These are phyloP conservation scores for Cryphonectria japonica DNA, from an alignment of 2,329 filamentous ascomycete species.

Conservation along the genomic window DNA sequence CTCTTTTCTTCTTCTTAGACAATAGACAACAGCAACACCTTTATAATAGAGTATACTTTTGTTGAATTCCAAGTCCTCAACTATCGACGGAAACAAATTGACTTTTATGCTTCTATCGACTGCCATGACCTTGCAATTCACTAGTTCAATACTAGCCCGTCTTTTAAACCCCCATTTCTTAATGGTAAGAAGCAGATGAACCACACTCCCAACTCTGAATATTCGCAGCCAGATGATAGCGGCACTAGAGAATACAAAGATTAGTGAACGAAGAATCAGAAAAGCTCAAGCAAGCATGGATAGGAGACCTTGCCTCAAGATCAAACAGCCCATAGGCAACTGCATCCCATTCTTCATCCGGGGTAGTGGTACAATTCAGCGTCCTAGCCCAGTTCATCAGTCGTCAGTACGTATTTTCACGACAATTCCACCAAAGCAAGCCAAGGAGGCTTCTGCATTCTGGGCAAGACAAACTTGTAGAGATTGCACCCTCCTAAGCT, in stretches of 20 bases:
- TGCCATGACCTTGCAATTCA: neutral
- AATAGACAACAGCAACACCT: neutral
- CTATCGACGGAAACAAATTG: too few relatives aligned
- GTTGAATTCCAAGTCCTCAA: neutral
- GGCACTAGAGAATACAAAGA: neutral
- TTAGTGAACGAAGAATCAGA: neutral
- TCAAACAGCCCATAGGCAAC: constrained; percentile 2
- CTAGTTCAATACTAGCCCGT: neutral
- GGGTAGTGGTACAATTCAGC: constrained; percentile 1
- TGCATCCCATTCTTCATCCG: constrained; percentile 1
- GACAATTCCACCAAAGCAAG: too few relatives aligned
- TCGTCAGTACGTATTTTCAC: neutral
- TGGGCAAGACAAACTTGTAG: constrained; percentile 6
- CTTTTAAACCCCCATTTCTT: neutral
- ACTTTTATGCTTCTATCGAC: neutral
- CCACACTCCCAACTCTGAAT: constrained; percentile 10
- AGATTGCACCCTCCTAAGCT: constrained; percentile 5
- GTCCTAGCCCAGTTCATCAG: neutral
- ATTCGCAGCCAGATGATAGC: constrained; percentile 9
- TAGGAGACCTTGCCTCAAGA: neutral
- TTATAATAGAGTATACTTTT: neutral
- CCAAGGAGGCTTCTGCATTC: too few relatives aligned
- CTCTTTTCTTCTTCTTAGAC: neutral
- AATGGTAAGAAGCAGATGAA: neutral
- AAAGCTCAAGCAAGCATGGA: neutral